Evolutionary conservation across 1,284 basidiomycete species (phyloP).

Genomic region (Irpex rosettiformis): DNA sequence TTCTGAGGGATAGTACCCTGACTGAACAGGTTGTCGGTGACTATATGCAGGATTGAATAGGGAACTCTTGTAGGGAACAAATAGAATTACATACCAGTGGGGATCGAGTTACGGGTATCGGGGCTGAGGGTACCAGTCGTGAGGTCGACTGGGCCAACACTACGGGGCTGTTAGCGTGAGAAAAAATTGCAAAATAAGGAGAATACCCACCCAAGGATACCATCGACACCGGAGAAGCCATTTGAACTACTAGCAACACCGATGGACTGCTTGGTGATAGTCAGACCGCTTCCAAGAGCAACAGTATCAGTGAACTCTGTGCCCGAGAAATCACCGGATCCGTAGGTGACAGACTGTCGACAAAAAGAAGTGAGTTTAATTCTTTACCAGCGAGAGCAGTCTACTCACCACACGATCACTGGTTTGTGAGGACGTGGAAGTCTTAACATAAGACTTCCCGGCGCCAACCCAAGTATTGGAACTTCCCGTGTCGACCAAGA

Average conservation of each 20-base stretch:
- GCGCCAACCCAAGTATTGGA: constrained; percentile 12
- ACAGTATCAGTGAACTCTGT: constrained; percentile 26
- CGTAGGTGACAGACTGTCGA: constrained; percentile 40
- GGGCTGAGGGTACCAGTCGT: constrained; percentile 27
- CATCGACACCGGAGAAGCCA: constrained; percentile 40
- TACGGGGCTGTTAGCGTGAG: constrained; percentile 4
- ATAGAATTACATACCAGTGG: constrained; percentile 14
- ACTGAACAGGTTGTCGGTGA: constrained; percentile 45
- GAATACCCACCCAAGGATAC: constrained; percentile 39
- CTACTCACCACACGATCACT: constrained; percentile 4
- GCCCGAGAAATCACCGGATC: constrained; percentile 46
- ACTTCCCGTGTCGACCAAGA: constrained; percentile 16
- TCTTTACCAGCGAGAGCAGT: neutral
- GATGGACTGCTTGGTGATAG: constrained; percentile 39
- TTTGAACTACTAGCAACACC: constrained; percentile 42
- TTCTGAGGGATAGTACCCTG: constrained; percentile 21
- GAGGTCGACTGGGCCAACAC: constrained; percentile 45
- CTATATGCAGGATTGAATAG: constrained; percentile 7
- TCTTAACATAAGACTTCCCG: constrained; percentile 1
- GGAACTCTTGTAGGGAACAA: neutral
- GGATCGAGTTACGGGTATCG: constrained; percentile 14
- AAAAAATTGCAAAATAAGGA: neutral
- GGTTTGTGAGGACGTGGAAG: constrained; percentile 1
- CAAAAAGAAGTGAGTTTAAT: neutral
- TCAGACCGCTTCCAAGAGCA: constrained; percentile 20